Base-by-base conservation (phyloP, 2,329 filamentous ascomycete species). In the Xylariaceae sp. region DNA sequence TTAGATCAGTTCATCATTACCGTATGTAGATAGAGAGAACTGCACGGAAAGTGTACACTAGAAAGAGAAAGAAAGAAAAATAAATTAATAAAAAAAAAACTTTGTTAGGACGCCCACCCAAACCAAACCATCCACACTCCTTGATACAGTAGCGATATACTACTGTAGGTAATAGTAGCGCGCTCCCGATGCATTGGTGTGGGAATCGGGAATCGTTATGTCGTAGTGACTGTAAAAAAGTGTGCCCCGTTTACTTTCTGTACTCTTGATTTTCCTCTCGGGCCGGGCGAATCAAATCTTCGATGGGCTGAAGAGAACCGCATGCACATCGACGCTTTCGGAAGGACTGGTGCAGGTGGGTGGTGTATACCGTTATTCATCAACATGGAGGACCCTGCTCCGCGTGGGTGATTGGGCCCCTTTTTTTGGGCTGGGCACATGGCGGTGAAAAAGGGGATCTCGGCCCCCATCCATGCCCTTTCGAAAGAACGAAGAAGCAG, bases 281-380 rank as follows among this genome's bases (percentile, higher is more conserved):
- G 41, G 39, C 62, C 51, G 57, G 47, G 53, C 63, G 63, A 67
- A 68, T 68, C 66, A 68, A 56, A 46, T 49, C 51, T 41, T 57
- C 53, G 44, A 49, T 39, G 51, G 49, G 60, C 62, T 56, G 47
- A 47, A 37, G 28, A 50, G 49, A 37, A 23, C 37, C 34, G 57
- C 58, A 69, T 69, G 67, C 66, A 62, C 37, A 63, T 67, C 60
- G 65, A 68, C 66, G 61, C 53, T 67, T 69, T 67, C 44, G 61
- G 64, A 53, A 50, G 33, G 49, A 43, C 39, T 45, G 31, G 37
- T 53, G 43, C n/a, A 16, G n/a, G 26, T 64, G 49, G 19, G 59
- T 55, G 49, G 62, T 65, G 56, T 58, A 24, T 19, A 37, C 21
- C 34, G 45, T 54, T 43, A 37, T 56, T 47, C 48, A 56, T 51